Evolutionary conservation across 345 rosid species (phyloP), one percentile per base, ranked within the genome.

Genomic region (Moringa oleifera): DNA sequence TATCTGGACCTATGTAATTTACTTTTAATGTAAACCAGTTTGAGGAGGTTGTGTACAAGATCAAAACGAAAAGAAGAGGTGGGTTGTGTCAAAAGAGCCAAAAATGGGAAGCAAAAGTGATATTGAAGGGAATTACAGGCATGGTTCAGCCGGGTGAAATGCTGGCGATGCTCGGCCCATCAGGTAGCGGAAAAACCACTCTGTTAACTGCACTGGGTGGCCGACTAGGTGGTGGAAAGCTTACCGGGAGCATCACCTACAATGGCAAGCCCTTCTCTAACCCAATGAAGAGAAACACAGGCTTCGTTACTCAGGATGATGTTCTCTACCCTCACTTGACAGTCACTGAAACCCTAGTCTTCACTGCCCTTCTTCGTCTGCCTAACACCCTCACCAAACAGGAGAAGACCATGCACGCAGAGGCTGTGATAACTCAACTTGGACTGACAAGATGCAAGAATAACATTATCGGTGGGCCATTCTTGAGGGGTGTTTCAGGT

Each of bases 401-500:
- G 36, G 91, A 92, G 73, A 92, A 87, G 68, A 75, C 71, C 18
- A 83, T 81, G 60, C 98, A 92, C 49, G 95, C 86, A 10, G 89
- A 85, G 65, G 52, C 80, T 52, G 80, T 92, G 3, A 73, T 87
- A 21, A 51, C 58, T 57, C 86, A 92, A 66, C 81, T 92, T 20
- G 98, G 98, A 9, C 70, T 92, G 17, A 72, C 73, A 6, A 67
- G 83, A 68, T 87, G 98, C 59, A 84, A 86, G 66, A 75, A 83
- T 20, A 84, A 74, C 63, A 68, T 89, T 21, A 87, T 92, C 61
- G 98, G 98, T 2, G 97, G 93, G 53, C 82, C 86, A 10, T 71
- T 87, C 18, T 69, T 92, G 54, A 82, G 96, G 25, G 98, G 98
- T 3, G 45, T 92, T 25, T 89, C 97, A 0, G 97, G 98, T 19